Percentiles rank a stretch among this genome's conserved stretches.
These are phyloP conservation scores for Arabis alpina DNA, from an alignment of 345 rosid species.

Conservation along the genomic window DNA sequence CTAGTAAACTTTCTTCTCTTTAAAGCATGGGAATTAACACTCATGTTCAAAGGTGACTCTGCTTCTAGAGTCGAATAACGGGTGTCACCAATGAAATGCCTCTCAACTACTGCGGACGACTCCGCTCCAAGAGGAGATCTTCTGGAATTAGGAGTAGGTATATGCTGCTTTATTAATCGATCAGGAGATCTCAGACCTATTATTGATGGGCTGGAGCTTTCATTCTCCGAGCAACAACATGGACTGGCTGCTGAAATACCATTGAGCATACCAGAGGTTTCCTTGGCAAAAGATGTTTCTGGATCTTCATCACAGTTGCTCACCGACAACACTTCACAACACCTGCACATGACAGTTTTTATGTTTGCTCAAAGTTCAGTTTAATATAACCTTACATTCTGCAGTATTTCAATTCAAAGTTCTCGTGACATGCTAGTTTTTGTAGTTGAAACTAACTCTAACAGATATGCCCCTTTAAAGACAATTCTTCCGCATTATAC, in stretches of 20 bases:
- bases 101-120: conserved; percentile 42
- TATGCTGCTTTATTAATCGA: conserved; percentile 48
- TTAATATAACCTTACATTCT: conserved; percentile 11
- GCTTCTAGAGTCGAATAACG: conserved; percentile 48
- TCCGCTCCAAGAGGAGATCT: conserved; percentile 43
- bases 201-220: conserved; percentile 52
- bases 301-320: conserved; percentile 54
- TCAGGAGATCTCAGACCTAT: conserved; percentile 49
- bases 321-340: conserved; percentile 45
- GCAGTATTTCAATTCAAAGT: conserved; percentile 15
- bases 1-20: conserved; percentile 59
- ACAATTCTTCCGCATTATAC: not conserved
- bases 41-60: conserved; percentile 59
- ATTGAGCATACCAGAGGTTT: conserved; percentile 52
- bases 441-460: conserved; percentile 26
- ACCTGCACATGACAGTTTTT: conserved; percentile 53
- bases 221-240: conserved; percentile 53
- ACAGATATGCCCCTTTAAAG: conserved; percentile 1
- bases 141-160: conserved; percentile 44
- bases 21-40: conserved; percentile 70
- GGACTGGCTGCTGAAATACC: conserved; percentile 50
- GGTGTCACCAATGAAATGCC: conserved; percentile 36
- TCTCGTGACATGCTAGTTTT: conserved; percentile 23
- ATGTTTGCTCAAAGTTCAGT: conserved; percentile 4
- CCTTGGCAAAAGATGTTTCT: conserved; percentile 57